These are phyloP conservation scores for Alloascoidea africana DNA, from an alignment of 805 yeast species.

Conservation along the genomic window DNA sequence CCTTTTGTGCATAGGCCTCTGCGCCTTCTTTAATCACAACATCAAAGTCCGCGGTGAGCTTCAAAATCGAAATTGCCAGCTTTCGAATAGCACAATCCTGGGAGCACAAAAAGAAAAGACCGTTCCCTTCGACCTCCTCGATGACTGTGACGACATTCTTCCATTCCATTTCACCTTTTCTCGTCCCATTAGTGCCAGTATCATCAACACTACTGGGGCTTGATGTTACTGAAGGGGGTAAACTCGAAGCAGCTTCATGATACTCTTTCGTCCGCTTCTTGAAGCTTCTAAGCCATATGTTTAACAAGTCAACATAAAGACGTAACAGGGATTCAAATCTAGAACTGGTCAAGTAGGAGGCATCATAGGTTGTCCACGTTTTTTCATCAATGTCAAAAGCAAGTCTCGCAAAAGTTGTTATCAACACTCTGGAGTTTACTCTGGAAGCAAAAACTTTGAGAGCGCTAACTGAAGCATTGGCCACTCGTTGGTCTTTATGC, in stretches of 20 bases:
- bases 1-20: slow-evolving; percentile 3
- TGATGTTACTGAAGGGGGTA: slow-evolving; percentile 8
- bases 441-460: slow-evolving; percentile 51
- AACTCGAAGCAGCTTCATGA: slow-evolving; percentile 7
- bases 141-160: slow-evolving; percentile 70
- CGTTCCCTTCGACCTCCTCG: slow-evolving; percentile 94
- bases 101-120: slow-evolving; percentile 79
- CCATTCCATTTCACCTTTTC: slow-evolving; percentile 55
- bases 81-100: slow-evolving; percentile 67
- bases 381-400: slow-evolving; percentile 67
- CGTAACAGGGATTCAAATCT: slow-evolving; percentile 43
- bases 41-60: slow-evolving; percentile 78
- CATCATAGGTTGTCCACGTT: slow-evolving; percentile 28
- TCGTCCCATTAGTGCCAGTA: slow-evolving; percentile 16
- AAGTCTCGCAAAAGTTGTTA: slow-evolving; percentile 62
- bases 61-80: slow-evolving; percentile 59
- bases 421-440: slow-evolving; percentile 52
- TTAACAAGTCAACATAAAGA: slow-evolving; percentile 64
- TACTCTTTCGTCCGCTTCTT: slow-evolving; percentile 19
- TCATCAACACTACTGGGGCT: slow-evolving; percentile 13
- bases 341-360: slow-evolving; percentile 42
- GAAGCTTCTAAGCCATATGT: slow-evolving; percentile 68
- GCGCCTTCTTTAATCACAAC: slow-evolving; percentile 52
- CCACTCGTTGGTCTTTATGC: slow-evolving; percentile 47
- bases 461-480: slow-evolving; percentile 48